Conservation (phyloP, 345 rosid species). For the rapeseed (Brassica napus) region DNA sequence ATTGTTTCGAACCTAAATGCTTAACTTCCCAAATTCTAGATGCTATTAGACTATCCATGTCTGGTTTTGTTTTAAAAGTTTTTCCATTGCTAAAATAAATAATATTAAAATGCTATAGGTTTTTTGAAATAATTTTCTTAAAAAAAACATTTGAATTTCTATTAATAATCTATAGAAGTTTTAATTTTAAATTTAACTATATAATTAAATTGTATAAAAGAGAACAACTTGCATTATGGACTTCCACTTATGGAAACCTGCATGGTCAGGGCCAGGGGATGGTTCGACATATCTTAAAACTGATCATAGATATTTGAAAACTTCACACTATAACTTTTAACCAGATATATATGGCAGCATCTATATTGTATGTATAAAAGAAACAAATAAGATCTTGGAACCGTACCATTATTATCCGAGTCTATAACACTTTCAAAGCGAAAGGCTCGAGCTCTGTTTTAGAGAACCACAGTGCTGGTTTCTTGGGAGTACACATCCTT, state of each 20-base stretch:
- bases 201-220: too few species aligned
- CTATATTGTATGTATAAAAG: neutral
- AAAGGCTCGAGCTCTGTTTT: conserved; percentile 7
- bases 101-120: too few species aligned
- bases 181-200: too few species aligned
- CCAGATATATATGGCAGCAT: neutral
- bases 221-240: neutral
- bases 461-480: neutral
- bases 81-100: too few species aligned
- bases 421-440: neutral
- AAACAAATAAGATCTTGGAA: neutral
- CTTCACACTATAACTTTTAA: neutral
- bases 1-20: too few species aligned
- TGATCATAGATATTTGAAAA: neutral
- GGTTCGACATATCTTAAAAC: conserved; percentile 4
- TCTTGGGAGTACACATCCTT: neutral
- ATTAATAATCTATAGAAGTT: too few species aligned
- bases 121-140: too few species aligned
- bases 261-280: neutral
- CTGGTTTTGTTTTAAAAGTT: too few species aligned
- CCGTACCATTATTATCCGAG: neutral
- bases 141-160: too few species aligned
- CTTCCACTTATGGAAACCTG: conserved; percentile 5
- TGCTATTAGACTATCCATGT: too few species aligned
- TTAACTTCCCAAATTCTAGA: too few species aligned